Base-by-base conservation (phyloP, 2,329 filamentous ascomycete species). In the Fusarium ambrosium region DNA sequence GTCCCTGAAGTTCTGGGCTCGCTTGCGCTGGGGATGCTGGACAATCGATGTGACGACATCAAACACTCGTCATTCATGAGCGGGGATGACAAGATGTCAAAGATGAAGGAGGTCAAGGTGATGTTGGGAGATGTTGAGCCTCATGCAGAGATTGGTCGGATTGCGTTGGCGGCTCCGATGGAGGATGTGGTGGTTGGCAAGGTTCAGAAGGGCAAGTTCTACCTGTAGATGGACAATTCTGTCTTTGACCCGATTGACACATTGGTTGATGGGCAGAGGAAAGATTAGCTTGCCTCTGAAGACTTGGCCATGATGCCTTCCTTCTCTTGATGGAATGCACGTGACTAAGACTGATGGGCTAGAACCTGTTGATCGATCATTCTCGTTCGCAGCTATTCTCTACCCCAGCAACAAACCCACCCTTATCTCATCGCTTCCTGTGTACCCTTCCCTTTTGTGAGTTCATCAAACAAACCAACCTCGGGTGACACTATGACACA, bases 141-240 rank as follows among this genome's bases (percentile, higher is more conserved):
- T 36, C 55, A 58, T 0, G 55, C 55, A 0, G 55, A 58, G 55
- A 39, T 58, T 58, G 55, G 55, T 0, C 20, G 55, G 13, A 59
- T 59, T 24, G 32, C 55, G 4, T 39, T 59, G 55, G 55, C 34
- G 36, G 55, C 36, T 0, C 55, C 55, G 20, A 27, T 59, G 55
- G 55, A 59, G 32, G 55, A 59, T 24, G 32, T 18, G 4, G 36
- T 29, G 22, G 55, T 59, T 24, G 55, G 55, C 1, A 41, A n/a
- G 34, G 55, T 59, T 0, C 32, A 59, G 55, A 59, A 59, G 36
- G 55, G 36, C 22, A 59, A 59, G 55, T 39, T 59, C n/a, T 41
- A 59, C 10, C 18, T 36, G 36, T 59, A 39, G 16, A 27, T 11
- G 14, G 27, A n/a, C 24, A 29, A n/a, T 29, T 2, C 4, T 11